phyloP scores from a whole-genome alignment of 2,329 filamentous ascomycete genomes.

The Orbilia ellipsospora region DNA sequence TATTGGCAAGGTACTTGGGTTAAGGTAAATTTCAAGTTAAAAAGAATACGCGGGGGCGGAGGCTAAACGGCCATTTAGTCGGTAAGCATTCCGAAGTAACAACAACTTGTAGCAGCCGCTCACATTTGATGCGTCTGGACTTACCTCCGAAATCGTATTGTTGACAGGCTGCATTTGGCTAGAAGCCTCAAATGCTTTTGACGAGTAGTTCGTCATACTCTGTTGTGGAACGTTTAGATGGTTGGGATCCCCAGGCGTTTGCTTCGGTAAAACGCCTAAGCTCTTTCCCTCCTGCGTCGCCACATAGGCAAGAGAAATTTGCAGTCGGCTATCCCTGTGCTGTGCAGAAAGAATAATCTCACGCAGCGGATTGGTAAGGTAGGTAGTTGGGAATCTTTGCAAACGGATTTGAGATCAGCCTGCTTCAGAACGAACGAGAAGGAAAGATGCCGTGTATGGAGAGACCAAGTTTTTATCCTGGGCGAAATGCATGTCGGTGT shows the following conservation, averaged over 20 bases:
- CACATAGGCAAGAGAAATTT: conserved; percentile 53
- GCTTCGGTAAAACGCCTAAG: conserved; percentile 49
- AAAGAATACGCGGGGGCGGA: conserved; percentile 43
- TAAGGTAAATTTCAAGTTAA: conserved; percentile 44
- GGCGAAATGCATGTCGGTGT: conserved; percentile 50
- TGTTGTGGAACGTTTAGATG: conserved; percentile 54
- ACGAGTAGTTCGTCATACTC: conserved; percentile 40
- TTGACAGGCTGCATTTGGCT: conserved; percentile 48
- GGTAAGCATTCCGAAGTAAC: conserved; percentile 50
- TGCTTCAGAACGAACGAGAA: conserved; percentile 46
- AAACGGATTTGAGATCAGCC: conserved; percentile 53
- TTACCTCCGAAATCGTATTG: conserved; percentile 52
- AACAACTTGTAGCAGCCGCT: conserved; percentile 14
- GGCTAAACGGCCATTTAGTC: conserved; percentile 45
- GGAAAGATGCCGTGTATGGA: conserved; percentile 33
- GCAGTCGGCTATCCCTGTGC: conserved; percentile 37
- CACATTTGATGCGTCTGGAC: conserved; percentile 18
- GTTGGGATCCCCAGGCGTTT: conserved; percentile 43
- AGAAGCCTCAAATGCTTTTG: conserved; percentile 43
- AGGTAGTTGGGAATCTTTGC: conserved; percentile 45
- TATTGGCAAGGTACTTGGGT: conserved; percentile 46
- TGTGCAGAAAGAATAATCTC: conserved; percentile 53
- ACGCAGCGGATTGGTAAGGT: conserved; percentile 43
- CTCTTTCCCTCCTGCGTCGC: conserved; percentile 55
- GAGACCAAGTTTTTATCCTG: conserved; percentile 53